Evolutionary conservation across 2,329 filamentous ascomycete genomes (phyloP).

Genomic region (Thielaviopsis ethacetica): DNA sequence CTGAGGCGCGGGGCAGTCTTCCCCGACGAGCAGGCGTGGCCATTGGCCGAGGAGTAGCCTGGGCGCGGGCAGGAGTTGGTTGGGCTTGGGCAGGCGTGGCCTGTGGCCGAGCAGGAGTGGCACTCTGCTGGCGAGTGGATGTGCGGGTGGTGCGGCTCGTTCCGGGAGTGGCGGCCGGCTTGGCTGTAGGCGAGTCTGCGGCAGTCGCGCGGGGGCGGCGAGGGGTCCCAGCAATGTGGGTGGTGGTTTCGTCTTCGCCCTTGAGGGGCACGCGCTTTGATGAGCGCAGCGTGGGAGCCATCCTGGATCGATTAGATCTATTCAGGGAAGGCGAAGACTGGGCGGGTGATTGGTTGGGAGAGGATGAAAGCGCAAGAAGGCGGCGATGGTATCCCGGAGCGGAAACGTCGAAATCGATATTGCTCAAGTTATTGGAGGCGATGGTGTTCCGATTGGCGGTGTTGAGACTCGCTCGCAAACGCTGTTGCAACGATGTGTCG

Average conservation of each 20-base stretch:
- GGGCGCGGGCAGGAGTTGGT: neutral
- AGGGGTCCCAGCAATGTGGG: constrained; percentile 4
- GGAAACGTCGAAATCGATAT: constrained; percentile 17
- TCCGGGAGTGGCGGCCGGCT: neutral
- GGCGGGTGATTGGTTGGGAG: neutral
- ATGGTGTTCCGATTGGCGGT: neutral
- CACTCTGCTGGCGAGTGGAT: neutral
- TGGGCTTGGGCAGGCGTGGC: neutral
- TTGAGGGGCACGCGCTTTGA: constrained; percentile 8
- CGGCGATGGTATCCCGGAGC: constrained; percentile 21
- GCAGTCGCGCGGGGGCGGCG: neutral
- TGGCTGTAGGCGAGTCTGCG: neutral
- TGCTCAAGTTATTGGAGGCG: neutral
- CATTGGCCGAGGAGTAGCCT: neutral
- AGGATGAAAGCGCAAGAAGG: constrained; percentile 28
- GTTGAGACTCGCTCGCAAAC: constrained; percentile 34
- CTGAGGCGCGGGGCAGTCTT: neutral
- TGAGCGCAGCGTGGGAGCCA: neutral
- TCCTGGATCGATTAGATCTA: neutral
- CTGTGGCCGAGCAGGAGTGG: neutral
- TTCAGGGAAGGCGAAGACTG: neutral
- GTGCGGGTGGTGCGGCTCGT: neutral
- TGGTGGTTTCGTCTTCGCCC: constrained; percentile 6
- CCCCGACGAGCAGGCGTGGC: neutral
- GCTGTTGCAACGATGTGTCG: constrained; percentile 29